These are phyloP conservation scores for Rugonectria rugulosa DNA, from an alignment of 2,329 filamentous ascomycete genomes.

Conservation along the genomic window DNA sequence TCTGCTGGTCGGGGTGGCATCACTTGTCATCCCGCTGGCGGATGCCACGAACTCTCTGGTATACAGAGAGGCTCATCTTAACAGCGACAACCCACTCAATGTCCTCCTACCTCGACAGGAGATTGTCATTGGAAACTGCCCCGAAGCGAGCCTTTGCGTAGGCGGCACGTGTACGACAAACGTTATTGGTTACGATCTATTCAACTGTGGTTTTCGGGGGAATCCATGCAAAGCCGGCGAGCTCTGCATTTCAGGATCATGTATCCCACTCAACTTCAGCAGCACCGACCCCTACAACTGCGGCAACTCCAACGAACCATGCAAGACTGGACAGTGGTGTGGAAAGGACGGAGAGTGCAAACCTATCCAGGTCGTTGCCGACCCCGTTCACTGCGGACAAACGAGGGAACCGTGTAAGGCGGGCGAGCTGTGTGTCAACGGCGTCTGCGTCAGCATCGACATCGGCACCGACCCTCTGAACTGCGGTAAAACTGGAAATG, in stretches of 20 bases:
- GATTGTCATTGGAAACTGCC: conserved; percentile 17
- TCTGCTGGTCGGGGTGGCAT: conserved; percentile 16
- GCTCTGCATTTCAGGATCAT: conserved; percentile 18
- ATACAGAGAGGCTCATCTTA: conserved; percentile 11
- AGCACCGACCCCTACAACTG: conserved; percentile 19
- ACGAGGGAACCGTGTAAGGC: conserved; percentile 8
- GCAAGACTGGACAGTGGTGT: conserved; percentile 23
- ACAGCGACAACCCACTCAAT: conserved; percentile 14
- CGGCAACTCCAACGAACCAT: conserved; percentile 8
- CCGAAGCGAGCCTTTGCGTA: conserved; percentile 21
- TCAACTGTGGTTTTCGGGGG: conserved; percentile 17
- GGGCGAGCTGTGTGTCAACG: conserved; percentile 22
- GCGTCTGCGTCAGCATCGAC: conserved; percentile 19
- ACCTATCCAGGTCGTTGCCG: conserved; percentile 21
- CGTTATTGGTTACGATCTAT: conserved; percentile 18
- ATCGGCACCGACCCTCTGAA: conserved; percentile 19
- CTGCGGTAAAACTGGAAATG: conserved; percentile 7
- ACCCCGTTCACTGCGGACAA: conserved; percentile 18
- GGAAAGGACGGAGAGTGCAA: conserved; percentile 17
- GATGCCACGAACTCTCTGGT: conserved; percentile 17
- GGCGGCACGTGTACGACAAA: conserved; percentile 21
- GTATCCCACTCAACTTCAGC: conserved; percentile 22
- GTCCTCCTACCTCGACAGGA: conserved; percentile 21
- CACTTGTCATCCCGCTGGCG: conserved; percentile 11
- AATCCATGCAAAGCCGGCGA: conserved; percentile 13